Percentiles rank a stretch among this genome's conserved stretches.
These are phyloP conservation scores for Ophiobolus disseminans DNA, from an alignment of 2,329 filamentous ascomycete genomes.

Conservation along the genomic window DNA sequence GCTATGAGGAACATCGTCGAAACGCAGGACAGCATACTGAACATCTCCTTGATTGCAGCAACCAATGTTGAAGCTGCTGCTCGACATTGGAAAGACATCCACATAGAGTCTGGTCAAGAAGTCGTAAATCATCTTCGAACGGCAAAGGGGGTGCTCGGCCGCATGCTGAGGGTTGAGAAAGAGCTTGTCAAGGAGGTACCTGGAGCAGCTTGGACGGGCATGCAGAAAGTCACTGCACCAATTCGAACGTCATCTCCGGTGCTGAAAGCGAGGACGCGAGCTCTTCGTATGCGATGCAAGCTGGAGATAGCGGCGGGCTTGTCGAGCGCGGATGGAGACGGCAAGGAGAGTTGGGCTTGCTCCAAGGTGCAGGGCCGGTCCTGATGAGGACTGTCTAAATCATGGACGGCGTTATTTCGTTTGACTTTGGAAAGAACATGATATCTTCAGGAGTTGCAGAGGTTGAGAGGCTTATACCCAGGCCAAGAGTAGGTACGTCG, in stretches of 20 bases:
- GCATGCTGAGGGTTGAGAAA: slow-evolving; percentile 8
- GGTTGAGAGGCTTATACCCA: slow-evolving; percentile 17
- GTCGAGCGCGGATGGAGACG: slow-evolving; percentile 13
- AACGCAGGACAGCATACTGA: slow-evolving; percentile 27
- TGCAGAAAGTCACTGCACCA: slow-evolving; percentile 34
- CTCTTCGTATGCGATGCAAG: slow-evolving; percentile 36
- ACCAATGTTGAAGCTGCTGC: slow-evolving; percentile 11
- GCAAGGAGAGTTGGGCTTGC: slow-evolving; percentile 34
- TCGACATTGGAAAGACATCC: slow-evolving; percentile 2
- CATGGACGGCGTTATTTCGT: slow-evolving; percentile 26
- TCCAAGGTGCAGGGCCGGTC: slow-evolving; percentile 12
- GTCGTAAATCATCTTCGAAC: slow-evolving; percentile 3
- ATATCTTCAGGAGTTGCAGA: slow-evolving; percentile 6
- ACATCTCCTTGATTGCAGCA: slow-evolving; percentile 27
- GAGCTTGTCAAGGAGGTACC: slow-evolving; percentile 23
- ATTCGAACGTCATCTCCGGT: slow-evolving; percentile 36
- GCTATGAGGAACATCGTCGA: slow-evolving; percentile 25
- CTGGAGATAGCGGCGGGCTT: slow-evolving; percentile 30
- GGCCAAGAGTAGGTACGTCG: neutral
- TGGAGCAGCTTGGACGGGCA: slow-evolving; percentile 28
- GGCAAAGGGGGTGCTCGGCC: slow-evolving; percentile 17
- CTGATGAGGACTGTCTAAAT: slow-evolving; percentile 3
- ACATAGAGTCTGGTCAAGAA: neutral
- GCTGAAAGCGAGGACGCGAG: slow-evolving; percentile 38
- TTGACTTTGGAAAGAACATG: slow-evolving; percentile 1